Conservation (phyloP, 805 yeast species). For the Metschnikowia picachoensis region DNA sequence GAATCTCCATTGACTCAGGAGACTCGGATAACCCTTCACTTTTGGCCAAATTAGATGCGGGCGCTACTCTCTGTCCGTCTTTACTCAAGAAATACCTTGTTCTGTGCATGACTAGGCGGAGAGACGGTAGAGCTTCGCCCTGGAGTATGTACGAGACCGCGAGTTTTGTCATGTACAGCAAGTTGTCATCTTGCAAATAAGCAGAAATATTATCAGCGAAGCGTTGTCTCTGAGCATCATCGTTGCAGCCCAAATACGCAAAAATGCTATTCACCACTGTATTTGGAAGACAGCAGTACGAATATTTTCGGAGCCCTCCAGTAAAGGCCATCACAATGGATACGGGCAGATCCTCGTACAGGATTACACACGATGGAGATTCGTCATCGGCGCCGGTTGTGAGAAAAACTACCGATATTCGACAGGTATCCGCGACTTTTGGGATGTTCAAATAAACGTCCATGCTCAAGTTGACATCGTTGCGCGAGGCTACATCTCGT, state of each 20-base stretch:
- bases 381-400: constrained; percentile 15
- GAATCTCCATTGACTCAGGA: constrained; percentile 8
- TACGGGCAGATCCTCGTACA: constrained; percentile 22
- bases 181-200: constrained; percentile 20
- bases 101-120: constrained; percentile 27
- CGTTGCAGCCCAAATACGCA: constrained; percentile 3
- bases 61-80: constrained; percentile 15
- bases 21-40: constrained; percentile 10
- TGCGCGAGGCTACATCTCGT: constrained; percentile 29
- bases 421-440: constrained; percentile 14
- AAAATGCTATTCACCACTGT: constrained; percentile 12
- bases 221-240: neutral
- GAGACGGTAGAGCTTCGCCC: constrained; percentile 26
- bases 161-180: constrained; percentile 22
- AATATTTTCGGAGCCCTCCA: constrained; percentile 40
- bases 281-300: constrained; percentile 39
- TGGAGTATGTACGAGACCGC: constrained; percentile 29
- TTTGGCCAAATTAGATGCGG: constrained; percentile 1
- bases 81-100: constrained; percentile 30
- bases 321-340: constrained; percentile 34
- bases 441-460: constrained; percentile 33
- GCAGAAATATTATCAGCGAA: constrained; percentile 19
- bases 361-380: constrained; percentile 31
- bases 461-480: constrained; percentile 32
- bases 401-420: constrained; percentile 24